phyloP scores from a whole-genome alignment of 768 basidiomycete species.

The Solioccasus polychromus region DNA sequence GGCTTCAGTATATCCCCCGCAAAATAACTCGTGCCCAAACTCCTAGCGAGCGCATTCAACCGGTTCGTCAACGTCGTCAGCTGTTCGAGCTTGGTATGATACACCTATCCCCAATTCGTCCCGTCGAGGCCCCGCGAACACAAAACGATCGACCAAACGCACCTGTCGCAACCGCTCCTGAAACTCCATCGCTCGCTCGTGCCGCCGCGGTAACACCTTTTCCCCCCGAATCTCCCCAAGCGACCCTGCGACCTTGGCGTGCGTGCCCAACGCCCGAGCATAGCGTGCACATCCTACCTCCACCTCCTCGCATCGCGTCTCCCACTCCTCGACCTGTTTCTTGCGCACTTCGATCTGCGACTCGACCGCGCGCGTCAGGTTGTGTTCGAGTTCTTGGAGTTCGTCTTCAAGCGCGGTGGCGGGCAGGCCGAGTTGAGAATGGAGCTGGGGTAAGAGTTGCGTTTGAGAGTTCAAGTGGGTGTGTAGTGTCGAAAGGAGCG shows the following conservation, averaged over 20 bases:
- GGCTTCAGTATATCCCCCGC: constrained; percentile 52
- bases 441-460: constrained; percentile 75
- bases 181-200: constrained; percentile 62
- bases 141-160: constrained; percentile 20
- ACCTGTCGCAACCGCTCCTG: constrained; percentile 82
- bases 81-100: constrained; percentile 77
- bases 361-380: constrained; percentile 75
- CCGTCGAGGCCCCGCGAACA: no score
- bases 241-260: constrained; percentile 60
- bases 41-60: constrained; percentile 54
- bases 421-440: constrained; percentile 82
- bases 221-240: constrained; percentile 71
- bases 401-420: constrained; percentile 79
- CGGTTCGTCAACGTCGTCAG: constrained; percentile 68
- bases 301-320: constrained; percentile 55
- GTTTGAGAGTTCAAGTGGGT: constrained; percentile 79
- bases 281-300: constrained; percentile 68
- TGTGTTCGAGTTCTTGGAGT: constrained; percentile 65
- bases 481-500: constrained; percentile 74
- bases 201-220: constrained; percentile 67
- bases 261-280: constrained; percentile 66
- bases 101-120: constrained; percentile 41
- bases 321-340: constrained; percentile 78
- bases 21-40: constrained; percentile 60
- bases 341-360: constrained; percentile 63